Conservation (phyloP, 2,329 filamentous ascomycete genomes). For the Fusarium veterinarium region DNA sequence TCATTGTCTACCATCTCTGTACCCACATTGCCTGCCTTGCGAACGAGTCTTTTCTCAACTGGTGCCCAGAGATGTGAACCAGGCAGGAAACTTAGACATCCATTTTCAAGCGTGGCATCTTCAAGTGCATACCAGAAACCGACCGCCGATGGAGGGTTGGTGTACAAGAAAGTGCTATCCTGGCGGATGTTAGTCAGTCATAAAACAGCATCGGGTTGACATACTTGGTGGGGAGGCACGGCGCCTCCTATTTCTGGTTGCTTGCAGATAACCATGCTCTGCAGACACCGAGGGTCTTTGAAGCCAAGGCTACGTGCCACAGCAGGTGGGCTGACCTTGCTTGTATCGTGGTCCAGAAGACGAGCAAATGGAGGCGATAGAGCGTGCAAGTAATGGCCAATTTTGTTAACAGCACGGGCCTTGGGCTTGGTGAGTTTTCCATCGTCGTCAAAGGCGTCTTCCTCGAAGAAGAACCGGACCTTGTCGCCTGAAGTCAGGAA, state of each 20-base stretch:
- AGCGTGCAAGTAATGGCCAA: constrained; percentile 80
- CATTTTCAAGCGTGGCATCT: constrained; percentile 87
- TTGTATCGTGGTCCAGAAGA: constrained; percentile 58
- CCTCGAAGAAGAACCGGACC: constrained; percentile 96
- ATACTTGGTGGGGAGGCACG: constrained; percentile 84
- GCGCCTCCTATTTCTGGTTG: constrained; percentile 95
- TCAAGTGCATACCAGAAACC: constrained; percentile 99
- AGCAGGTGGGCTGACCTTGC: constrained; percentile 59
- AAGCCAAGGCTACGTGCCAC: constrained; percentile 81
- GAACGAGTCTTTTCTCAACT: constrained; percentile 79
- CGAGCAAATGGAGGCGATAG: constrained; percentile 74
- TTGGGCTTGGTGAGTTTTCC: constrained; percentile 82
- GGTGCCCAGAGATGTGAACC: constrained; percentile 82
- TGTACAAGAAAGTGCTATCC: constrained; percentile 93
- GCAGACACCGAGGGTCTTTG: constrained; percentile 78
- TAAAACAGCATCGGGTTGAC: background rate
- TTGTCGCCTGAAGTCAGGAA: constrained; percentile 92
- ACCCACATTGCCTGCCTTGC: constrained; percentile 64
- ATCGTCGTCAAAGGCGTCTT: constrained; percentile 80
- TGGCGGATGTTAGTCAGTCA: constrained; percentile 63
- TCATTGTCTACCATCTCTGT: constrained; percentile 79
- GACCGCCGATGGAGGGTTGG: constrained; percentile 86
- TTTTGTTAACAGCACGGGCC: constrained; percentile 87
- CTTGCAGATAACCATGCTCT: constrained; percentile 99
- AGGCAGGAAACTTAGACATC: constrained; percentile 86